These are phyloP conservation scores for Bocquillonia castaneifolia DNA, from an alignment of 441 rosid genomes.

Conservation along the genomic window DNA sequence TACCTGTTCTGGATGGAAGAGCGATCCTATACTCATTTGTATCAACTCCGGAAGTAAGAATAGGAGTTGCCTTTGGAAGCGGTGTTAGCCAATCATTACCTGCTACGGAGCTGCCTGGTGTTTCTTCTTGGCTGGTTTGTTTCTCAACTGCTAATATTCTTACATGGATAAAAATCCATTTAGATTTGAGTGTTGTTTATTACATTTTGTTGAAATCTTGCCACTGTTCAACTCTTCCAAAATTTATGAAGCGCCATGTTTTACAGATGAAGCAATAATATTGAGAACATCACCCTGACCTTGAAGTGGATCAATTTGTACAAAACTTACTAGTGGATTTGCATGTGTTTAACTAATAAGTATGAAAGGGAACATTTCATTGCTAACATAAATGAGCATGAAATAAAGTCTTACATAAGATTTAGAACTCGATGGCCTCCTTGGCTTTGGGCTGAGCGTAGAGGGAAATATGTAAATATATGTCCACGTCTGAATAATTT, in stretches of 20 bases:
- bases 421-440: neutral
- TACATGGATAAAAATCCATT: neutral
- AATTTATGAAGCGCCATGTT: neutral
- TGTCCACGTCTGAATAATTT: too few relatives aligned
- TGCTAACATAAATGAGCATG: neutral
- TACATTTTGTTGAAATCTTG: neutral
- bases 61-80: slow-evolving; percentile 92
- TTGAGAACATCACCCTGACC: neutral
- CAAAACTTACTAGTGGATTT: neutral
- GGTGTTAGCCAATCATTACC: slow-evolving; percentile 97
- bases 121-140: slow-evolving; percentile 92
- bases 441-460: too few relatives aligned
- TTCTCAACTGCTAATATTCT: slow-evolving; percentile 13
- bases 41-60: slow-evolving; percentile 73
- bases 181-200: neutral
- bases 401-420: neutral
- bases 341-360: neutral
- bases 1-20: slow-evolving; percentile 76
- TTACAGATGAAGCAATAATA: neutral
- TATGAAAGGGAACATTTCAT: neutral
- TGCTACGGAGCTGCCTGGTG: slow-evolving; percentile 90
- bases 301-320: neutral
- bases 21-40: slow-evolving; percentile 80
- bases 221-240: neutral
- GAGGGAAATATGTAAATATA: too few relatives aligned